Percentiles rank a stretch among this genome's conserved stretches.
These are phyloP conservation scores for Tagetes patula DNA, from an alignment of 129 eudicot species.

Conservation along the genomic window DNA sequence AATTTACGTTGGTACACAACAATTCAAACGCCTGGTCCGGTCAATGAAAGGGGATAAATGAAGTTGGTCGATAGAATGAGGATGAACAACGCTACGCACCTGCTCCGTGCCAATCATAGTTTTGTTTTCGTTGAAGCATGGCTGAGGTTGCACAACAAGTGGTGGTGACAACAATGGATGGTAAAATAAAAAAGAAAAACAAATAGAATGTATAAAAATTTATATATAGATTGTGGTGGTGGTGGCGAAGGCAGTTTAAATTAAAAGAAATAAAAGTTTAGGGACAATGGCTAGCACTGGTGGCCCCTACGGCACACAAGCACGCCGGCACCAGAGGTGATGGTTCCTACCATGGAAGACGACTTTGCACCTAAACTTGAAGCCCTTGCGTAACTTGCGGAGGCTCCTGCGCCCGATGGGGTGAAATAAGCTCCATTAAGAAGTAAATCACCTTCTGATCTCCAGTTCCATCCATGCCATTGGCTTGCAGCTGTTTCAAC, in stretches of 20 bases:
- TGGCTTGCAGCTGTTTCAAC: conserved; percentile 48
- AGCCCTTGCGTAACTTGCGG: conserved; percentile 79
- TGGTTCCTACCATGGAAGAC: conserved; percentile 73
- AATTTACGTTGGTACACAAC: conserved; percentile 21
- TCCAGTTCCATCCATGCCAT: conserved; percentile 93
- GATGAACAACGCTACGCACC: conserved; percentile 59
- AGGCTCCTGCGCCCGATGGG: conserved; percentile 81
- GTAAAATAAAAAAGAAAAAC: not conserved
- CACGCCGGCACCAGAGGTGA: conserved; percentile 73
- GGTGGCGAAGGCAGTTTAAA: not conserved
- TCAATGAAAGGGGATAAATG: conserved; percentile 27
- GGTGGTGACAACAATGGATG: not conserved
- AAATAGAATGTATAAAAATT: conserved; percentile 16
- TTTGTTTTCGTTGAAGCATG: conserved; percentile 32
- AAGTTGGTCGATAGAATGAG: conserved; percentile 8
- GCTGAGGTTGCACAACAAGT: conserved; percentile 57
- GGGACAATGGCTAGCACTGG: conserved; percentile 51
- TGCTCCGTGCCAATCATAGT: conserved; percentile 31
- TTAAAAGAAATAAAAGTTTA: conserved; percentile 18
- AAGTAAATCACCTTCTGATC: conserved; percentile 81
- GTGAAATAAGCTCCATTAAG: conserved; percentile 81
- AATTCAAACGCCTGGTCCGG: conserved; percentile 14
- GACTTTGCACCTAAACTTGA: conserved; percentile 89
- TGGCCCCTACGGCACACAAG: conserved; percentile 71
- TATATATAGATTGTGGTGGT: conserved; percentile 25